Base-by-base conservation (phyloP, 805 yeast species). In the Saccharomycopsis selenospora region DNA sequence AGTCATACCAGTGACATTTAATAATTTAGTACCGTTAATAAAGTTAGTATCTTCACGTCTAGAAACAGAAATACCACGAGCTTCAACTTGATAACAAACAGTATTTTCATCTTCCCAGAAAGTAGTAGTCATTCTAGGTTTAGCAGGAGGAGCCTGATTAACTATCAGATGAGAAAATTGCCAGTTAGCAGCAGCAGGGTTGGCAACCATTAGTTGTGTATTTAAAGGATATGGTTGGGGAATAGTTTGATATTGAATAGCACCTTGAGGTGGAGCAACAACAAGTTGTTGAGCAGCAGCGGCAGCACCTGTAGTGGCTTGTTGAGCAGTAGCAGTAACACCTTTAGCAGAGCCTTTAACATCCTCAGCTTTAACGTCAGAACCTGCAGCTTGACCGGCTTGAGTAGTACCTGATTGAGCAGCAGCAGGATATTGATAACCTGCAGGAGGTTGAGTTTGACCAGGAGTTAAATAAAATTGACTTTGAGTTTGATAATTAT, bases 101-200 rank as follows among this genome's bases (percentile, higher is more conserved):
- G 95, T 85, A 56, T 82, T 81, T 60, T 85, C 95, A 61, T 85
- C 95, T 60, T 85, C 93, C 95, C 95, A 85, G 76, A 82, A 76
- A n/a, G 93, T 85, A 20, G 93, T 84, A 46, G 89, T 82, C 46
- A 85, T 87, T 52, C 76, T 66, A 45, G 82, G 80, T 60, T 73
- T 70, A 22, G 65, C 41, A 6, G 53, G 52, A 6, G 53, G 52
- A 11, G 49, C 27, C 22, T 24, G 47, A 14, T 18, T 23, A 8
- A 45, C 38, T 33, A 33, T 14, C 18, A 17, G 20, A 20, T 33
- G 38, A 7, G 38, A 33, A 33, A 33, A 33, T 33, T 20, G 20
- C 38, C 38, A 33, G 38, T 6, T 33, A 14, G 38, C 38, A 7
- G 38, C 38, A 33, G 38, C 38, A 14, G 38, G 38, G 17, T 33